These are phyloP conservation scores for Debaryomyces robertsiae DNA, from an alignment of 1,139 yeast species.

Conservation along the genomic window DNA sequence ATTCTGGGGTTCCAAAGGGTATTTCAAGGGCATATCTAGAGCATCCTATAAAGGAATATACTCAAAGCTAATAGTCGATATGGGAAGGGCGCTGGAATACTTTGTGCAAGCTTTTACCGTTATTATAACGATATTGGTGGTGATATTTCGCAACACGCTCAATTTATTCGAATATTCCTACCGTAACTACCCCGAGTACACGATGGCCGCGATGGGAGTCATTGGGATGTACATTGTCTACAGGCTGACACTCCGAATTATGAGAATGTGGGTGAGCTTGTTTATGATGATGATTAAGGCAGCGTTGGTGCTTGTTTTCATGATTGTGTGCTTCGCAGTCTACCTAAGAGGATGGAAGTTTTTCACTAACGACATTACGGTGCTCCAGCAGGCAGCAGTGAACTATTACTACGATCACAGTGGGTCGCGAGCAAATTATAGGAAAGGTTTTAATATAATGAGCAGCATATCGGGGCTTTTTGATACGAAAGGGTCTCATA, in stretches of 20 bases:
- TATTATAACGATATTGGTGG: constrained; percentile 18
- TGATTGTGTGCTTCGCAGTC: constrained; percentile 16
- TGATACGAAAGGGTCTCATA: constrained; percentile 3
- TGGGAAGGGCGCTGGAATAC: constrained; percentile 16
- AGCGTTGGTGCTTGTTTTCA: constrained; percentile 14
- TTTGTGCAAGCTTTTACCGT: constrained; percentile 18
- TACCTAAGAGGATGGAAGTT: constrained; percentile 26
- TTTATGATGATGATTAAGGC: constrained; percentile 26
- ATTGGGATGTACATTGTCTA: constrained; percentile 27
- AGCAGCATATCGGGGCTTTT: constrained; percentile 3
- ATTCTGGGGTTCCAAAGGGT: constrained; percentile 1
- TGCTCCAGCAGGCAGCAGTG: constrained; percentile 13
- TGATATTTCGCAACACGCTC: constrained; percentile 19
- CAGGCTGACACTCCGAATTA: constrained; percentile 21
- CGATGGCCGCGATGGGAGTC: constrained; percentile 22
- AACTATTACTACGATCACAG: constrained; percentile 5
- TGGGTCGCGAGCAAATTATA: constrained; percentile 7
- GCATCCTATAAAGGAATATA: background rate
- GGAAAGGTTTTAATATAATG: constrained; percentile 5
- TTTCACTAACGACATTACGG: constrained; percentile 23
- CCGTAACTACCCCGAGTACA: constrained; percentile 28
- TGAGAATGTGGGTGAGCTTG: constrained; percentile 31
- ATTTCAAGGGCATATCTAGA: background rate
- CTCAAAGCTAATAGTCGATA: background rate
- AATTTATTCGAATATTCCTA: constrained; percentile 20